These are phyloP conservation scores for Paraphysoderma sedebokerense DNA, from an alignment of 371 early-diverging fungal genomes.

Conservation along the genomic window DNA sequence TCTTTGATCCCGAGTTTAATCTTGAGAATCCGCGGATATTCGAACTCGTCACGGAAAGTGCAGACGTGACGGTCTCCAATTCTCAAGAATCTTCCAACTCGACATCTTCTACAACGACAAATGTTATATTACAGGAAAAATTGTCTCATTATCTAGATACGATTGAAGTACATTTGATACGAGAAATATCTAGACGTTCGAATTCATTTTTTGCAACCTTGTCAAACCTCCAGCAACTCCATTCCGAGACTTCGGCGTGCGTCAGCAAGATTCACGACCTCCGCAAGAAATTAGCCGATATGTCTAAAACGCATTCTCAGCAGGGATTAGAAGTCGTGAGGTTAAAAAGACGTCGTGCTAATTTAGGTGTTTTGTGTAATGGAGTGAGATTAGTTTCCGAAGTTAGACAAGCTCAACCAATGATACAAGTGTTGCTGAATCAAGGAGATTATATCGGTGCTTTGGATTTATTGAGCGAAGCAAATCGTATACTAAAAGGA, in stretches of 20 bases:
- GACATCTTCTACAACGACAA: constrained; percentile 35
- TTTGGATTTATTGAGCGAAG: constrained; percentile 63
- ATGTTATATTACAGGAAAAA: constrained; percentile 61
- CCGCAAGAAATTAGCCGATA: constrained; percentile 41
- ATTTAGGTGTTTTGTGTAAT: constrained; percentile 41
- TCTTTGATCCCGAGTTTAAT: constrained; percentile 64
- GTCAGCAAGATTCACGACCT: constrained; percentile 61
- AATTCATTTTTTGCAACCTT: constrained; percentile 84
- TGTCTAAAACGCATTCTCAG: constrained; percentile 42
- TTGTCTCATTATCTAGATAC: constrained; percentile 77
- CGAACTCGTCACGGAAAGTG: constrained; percentile 53
- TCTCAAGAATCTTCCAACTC: constrained; percentile 8
- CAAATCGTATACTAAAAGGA: constrained; percentile 33
- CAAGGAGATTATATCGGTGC: constrained; percentile 72
- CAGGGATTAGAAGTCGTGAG: constrained; percentile 67
- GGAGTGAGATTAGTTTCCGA: constrained; percentile 46
- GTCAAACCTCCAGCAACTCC: constrained; percentile 71
- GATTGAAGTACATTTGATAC: constrained; percentile 75
- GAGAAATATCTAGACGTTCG: constrained; percentile 76
- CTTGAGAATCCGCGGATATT: constrained; percentile 76
- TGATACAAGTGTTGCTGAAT: constrained; percentile 55
- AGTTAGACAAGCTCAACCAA: constrained; percentile 55
- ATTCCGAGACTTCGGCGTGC: constrained; percentile 70
- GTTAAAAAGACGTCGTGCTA: constrained; percentile 48
- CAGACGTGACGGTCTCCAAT: constrained; percentile 24